Conservation (phyloP, 306 rosid species). For the Comarum palustre region DNA sequence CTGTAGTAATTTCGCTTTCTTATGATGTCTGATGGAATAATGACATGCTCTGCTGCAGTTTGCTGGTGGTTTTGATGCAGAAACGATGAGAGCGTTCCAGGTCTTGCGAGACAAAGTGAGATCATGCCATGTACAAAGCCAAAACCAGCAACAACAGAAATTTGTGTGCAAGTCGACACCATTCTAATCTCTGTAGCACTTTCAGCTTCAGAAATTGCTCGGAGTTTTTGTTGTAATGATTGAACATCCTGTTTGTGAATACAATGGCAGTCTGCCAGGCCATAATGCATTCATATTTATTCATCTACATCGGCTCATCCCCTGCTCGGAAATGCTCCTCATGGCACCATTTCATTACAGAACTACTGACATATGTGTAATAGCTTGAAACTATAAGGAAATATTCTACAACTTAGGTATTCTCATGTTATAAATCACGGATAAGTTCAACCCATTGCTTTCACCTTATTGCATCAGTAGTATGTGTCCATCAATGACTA, state of each 20-base stretch:
- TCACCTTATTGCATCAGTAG: neutral
- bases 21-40: neutral
- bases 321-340: constrained; percentile 3
- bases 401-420: constrained; percentile 1
- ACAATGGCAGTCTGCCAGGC: constrained; percentile 21
- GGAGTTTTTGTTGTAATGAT: constrained; percentile 43
- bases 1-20: neutral
- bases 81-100: constrained; percentile 93
- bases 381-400: neutral
- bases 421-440: neutral
- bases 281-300: constrained; percentile 9
- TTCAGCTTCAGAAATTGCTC: constrained; percentile 67
- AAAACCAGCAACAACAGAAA: constrained; percentile 68
- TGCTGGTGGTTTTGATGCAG: constrained; percentile 94
- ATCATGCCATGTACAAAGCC: constrained; percentile 80
- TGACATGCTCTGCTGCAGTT: constrained; percentile 50
- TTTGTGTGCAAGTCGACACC: constrained; percentile 60
- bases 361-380: constrained; percentile 7
- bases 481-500: too few species aligned
- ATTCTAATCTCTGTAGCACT: constrained; percentile 67
- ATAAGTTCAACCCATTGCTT: neutral
- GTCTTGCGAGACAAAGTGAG: constrained; percentile 91
- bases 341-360: neutral
- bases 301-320: constrained; percentile 1
- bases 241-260: constrained; percentile 40